A percentile compares a stretch with the other conserved stretches of the same genome.
These are phyloP conservation scores for Jatropha curcas DNA, from an alignment of 345 rosid genomes.

Conservation along the genomic window DNA sequence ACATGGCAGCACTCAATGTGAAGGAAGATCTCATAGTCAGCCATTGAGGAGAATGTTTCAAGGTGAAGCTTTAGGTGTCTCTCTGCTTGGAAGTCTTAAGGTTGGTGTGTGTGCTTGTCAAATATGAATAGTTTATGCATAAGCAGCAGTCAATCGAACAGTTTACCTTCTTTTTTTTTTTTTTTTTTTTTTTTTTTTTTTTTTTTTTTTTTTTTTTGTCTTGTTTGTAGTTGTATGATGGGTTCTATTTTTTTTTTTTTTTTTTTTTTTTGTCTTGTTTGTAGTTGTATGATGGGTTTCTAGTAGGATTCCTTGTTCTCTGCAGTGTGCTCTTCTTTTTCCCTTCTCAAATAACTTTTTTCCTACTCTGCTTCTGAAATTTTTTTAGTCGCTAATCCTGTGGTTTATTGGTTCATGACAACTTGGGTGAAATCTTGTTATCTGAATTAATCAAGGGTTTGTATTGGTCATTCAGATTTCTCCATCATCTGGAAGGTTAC, in stretches of 20 bases:
- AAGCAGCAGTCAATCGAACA: not conserved
- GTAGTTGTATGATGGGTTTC: not conserved
- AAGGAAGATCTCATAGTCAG: constrained; percentile 29
- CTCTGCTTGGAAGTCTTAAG: constrained; percentile 74
- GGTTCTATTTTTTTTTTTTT: too few relatives aligned
- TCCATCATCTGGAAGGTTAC: constrained; percentile 68
- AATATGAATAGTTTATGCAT: constrained; percentile 7
- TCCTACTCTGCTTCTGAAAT: not conserved
- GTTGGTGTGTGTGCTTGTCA: constrained; percentile 35
- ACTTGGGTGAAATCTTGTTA: constrained; percentile 9
- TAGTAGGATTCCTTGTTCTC: not conserved
- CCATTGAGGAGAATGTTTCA: constrained; percentile 49
- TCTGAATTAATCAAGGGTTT: constrained; percentile 17
- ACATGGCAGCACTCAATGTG: constrained; percentile 24
- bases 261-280: too few relatives aligned
- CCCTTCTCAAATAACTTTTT: not conserved
- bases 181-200: too few relatives aligned
- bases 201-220: too few relatives aligned
- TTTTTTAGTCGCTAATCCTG: not conserved
- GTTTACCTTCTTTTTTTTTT: too few relatives aligned
- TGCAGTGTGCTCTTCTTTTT: not conserved
- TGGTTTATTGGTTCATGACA: constrained; percentile 14
- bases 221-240: not conserved
- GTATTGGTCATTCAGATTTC: constrained; percentile 45
- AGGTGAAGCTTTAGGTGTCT: constrained; percentile 52